Evolutionary conservation across 2,329 filamentous ascomycete genomes (phyloP), one percentile per base, ranked within the genome.

Genomic region (Cladosporium oxysporum): DNA sequence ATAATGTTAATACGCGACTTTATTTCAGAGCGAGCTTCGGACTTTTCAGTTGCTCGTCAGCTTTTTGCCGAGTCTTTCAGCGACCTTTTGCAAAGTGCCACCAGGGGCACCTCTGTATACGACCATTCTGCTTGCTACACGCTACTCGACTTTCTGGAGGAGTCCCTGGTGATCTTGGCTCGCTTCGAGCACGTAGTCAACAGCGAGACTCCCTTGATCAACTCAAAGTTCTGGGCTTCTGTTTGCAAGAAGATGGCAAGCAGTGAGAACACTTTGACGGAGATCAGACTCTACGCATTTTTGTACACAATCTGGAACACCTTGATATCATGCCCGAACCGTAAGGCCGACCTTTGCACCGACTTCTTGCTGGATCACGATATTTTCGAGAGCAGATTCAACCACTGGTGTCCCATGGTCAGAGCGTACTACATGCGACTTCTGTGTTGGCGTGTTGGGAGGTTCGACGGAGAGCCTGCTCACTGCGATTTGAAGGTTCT

Each of bases 381-480:
- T 29, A 85, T 90, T 2, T 97, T 97, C 76, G 88, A 91, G 74
- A 87, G 87, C 67, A 88, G 92, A 68, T 97, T 97, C 79, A 94
- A 91, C 74, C 92, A 97, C 74, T 97, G 93, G 93, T 96, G 92
- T 74, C 92, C 93, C 0, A 96, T 97, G 93, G 92, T 97, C 26
- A 87, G 93, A 67, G 90, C 92, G 16, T 97, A 97, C 77, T 97
- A 90, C 76, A 95, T 96, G 86, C 91, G 93, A 57, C 81, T 97
- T 59, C 79, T 97, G 26, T 96, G 92, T 78, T 97, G 93, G 93
- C 87, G 93, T 67, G 82, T 97, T 58, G 94, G 91, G 69, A 85
- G 93, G 69, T 91, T 90, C 73, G 86, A 88, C 62, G 91, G 89
- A 18, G 86, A 84, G 57, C 82, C 87, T 26, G 58, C 62, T 11